These are phyloP conservation scores for Pythium scleroteichum DNA, from an alignment of 352 stramenopile genomes.

Conservation along the genomic window DNA sequence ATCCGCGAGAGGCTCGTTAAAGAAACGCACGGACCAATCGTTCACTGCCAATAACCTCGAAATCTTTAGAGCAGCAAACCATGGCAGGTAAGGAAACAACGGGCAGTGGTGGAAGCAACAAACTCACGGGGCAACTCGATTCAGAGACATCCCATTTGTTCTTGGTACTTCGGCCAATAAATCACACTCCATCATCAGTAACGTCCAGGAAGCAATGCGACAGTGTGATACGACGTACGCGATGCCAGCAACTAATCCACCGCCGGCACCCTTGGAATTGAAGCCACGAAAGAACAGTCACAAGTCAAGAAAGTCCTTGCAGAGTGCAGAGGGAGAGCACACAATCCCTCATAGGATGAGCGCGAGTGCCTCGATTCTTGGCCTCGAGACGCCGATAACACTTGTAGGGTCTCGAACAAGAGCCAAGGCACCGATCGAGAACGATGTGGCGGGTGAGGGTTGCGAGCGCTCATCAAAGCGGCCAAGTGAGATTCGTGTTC, in stretches of 20 bases:
- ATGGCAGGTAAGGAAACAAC: constrained; percentile 48
- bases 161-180: constrained; percentile 51
- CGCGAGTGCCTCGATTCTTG: constrained; percentile 18
- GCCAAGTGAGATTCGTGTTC: constrained; percentile 48
- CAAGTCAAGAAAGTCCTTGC: constrained; percentile 7
- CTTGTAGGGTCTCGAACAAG: constrained; percentile 10
- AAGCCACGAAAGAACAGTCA: constrained; percentile 5
- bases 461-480: neutral
- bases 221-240: constrained; percentile 63
- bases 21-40: constrained; percentile 30
- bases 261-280: neutral
- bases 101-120: neutral
- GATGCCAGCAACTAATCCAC: constrained; percentile 30
- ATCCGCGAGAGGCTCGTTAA: constrained; percentile 23
- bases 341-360: neutral
- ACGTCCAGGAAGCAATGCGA: constrained; percentile 69
- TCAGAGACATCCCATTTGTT: constrained; percentile 68
- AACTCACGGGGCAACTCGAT: no score
- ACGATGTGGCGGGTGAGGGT: neutral
- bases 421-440: neutral
- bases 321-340: neutral
- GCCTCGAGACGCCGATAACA: constrained; percentile 1
- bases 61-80: constrained; percentile 61
- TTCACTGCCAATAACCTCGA: constrained; percentile 55
- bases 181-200: constrained; percentile 76